A percentile compares a stretch with the other conserved stretches of the same genome.
Conservation (phyloP, 129 eudicot species). For the Flaveria brownii region DNA sequence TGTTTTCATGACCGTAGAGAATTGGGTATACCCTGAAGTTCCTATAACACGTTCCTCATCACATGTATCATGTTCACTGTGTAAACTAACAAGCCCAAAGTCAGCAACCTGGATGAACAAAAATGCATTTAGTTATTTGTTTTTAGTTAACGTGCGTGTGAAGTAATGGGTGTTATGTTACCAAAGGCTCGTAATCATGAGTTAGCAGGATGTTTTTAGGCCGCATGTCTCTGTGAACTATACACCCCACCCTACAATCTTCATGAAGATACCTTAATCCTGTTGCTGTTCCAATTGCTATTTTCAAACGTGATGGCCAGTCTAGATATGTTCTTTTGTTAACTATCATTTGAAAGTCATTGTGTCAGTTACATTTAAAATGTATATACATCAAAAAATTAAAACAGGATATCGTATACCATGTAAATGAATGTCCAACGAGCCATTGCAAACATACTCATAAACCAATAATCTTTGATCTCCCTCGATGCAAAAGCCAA, state of each 20-base stretch:
- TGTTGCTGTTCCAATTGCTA: conserved; percentile 93
- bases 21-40: conserved; percentile 67
- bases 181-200: conserved; percentile 95
- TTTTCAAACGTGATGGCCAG: conserved; percentile 70
- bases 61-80: conserved; percentile 56
- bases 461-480: conserved; percentile 65
- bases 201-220: conserved; percentile 86
- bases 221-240: conserved; percentile 78
- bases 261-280: conserved; percentile 96
- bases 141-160: neutral
- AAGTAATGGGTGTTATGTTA: conserved; percentile 32
- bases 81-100: conserved; percentile 88
- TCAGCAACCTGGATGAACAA: conserved; percentile 72
- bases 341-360: conserved; percentile 38
- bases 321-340: conserved; percentile 44
- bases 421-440: conserved; percentile 78
- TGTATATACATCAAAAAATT: conserved; percentile 1
- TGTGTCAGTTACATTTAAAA: neutral
- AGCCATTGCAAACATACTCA: conserved; percentile 89
- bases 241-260: conserved; percentile 93
- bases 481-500: conserved; percentile 83
- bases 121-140: neutral
- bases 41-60: conserved; percentile 55
- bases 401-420: conserved; percentile 43
- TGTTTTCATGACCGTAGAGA: neutral